A percentile compares a stretch with the other conserved stretches of the same genome.
phyloP scores from a whole-genome alignment of 768 basidiomycete genomes.

The Pilatotrama ljubarskyi region DNA sequence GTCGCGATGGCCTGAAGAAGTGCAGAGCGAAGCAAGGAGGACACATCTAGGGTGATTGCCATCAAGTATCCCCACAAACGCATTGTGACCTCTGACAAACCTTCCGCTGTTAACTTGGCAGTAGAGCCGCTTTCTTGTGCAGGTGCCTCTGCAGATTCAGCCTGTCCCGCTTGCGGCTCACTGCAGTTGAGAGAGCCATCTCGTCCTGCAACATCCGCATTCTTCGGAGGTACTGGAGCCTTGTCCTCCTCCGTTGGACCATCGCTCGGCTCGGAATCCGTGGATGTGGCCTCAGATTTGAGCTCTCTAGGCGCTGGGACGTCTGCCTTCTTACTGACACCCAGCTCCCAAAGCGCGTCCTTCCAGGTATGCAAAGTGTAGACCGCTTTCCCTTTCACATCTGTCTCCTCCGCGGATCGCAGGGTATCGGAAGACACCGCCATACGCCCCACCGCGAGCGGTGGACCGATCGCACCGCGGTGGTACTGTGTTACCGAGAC shows the following conservation, averaged over 20 bases:
- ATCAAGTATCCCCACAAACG: background rate
- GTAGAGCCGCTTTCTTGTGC: background rate
- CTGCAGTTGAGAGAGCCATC: background rate
- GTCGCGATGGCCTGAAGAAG: conserved; percentile 67
- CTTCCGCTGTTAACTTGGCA: conserved; percentile 28
- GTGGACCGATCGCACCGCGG: conserved; percentile 43
- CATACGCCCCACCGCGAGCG: conserved; percentile 77
- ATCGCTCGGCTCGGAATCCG: background rate
- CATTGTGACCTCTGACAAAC: conserved; percentile 19
- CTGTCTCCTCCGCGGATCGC: conserved; percentile 33
- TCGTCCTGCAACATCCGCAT: conserved; percentile 13
- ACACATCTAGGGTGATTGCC: conserved; percentile 45
- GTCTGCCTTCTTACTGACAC: conserved; percentile 46
- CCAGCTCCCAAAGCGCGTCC: conserved; percentile 74
- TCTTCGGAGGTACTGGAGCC: conserved; percentile 3
- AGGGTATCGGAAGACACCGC: conserved; percentile 55
- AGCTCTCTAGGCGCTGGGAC: conserved; percentile 43
- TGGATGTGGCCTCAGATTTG: background rate
- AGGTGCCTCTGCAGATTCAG: conserved; percentile 30
- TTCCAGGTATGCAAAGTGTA: conserved; percentile 73
- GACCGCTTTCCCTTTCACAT: conserved; percentile 77
- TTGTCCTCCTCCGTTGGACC: conserved; percentile 27
- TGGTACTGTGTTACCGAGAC: conserved; percentile 62
- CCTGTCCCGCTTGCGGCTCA: background rate
- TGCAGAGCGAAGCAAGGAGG: conserved; percentile 55